These are phyloP conservation scores for Salvia splendens DNA, from an alignment of 257 asterid species.

Conservation along the genomic window DNA sequence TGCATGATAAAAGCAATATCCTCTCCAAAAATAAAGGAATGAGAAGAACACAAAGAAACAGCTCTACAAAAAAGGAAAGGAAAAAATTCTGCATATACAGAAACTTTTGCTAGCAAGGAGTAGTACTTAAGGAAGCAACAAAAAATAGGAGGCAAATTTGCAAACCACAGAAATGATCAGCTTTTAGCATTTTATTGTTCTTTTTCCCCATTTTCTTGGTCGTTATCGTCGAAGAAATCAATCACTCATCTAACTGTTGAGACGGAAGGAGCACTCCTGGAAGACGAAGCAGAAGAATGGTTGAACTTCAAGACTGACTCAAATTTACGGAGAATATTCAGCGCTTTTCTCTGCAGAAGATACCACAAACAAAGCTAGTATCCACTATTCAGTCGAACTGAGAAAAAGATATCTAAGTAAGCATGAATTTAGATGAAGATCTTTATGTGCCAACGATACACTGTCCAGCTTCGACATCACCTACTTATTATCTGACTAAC, in stretches of 20 bases:
- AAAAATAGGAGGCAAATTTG: neutral
- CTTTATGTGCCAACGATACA: neutral
- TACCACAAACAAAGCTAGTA: constrained; percentile 14
- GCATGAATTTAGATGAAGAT: neutral
- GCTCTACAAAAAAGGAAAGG: neutral
- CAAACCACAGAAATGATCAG: neutral
- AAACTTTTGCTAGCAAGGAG: neutral
- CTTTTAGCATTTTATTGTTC: neutral
- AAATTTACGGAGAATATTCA: constrained; percentile 50
- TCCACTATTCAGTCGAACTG: constrained; percentile 19
- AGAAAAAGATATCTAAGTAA: neutral
- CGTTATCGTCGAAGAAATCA: neutral
- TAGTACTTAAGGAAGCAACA: neutral
- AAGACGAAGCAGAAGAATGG: constrained; percentile 37
- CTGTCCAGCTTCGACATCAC: neutral
- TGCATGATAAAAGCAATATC: neutral
- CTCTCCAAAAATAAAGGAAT: neutral
- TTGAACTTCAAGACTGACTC: constrained; percentile 64
- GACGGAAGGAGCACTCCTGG: constrained; percentile 49
- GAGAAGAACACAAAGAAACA: neutral
- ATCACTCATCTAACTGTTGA: constrained; percentile 40
- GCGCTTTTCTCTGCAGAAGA: constrained; percentile 54
- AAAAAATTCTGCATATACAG: neutral
- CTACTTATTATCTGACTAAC: constrained; percentile 11
- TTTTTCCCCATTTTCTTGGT: neutral